Evolutionary conservation across 2,329 filamentous ascomycete species (phyloP), one percentile per base, ranked within the genome.

Genomic region (Zymoseptoria passerinii): DNA sequence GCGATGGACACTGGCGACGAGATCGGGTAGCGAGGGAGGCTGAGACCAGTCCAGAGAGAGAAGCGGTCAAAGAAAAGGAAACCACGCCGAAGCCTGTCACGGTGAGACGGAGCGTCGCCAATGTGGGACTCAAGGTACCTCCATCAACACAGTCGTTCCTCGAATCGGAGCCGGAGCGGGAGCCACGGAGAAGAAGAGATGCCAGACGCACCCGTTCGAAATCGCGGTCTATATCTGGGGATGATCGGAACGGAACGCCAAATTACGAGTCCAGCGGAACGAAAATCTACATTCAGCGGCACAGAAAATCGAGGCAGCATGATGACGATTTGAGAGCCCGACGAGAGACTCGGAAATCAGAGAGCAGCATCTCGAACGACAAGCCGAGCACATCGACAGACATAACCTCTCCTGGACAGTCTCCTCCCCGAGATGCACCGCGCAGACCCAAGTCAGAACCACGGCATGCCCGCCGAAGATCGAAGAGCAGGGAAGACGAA

Each of bases 1-100:
- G 92, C 71, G 92, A 97, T 75, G 88, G 89, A 56, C 89, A 96
- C 75, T 97, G 92, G 89, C 66, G 70, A 27, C 68, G 68, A 55
- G 71, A 73, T 57, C 65, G 66, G 16, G 58, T 63, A 10, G 55
- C 62, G 28, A 68, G 66, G 50, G 63, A 65, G 49, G 63, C 66
- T 50, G 48, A 57, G n/a, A 54, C 60, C 10, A 64, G 57, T 19
- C 65, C 65, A 8, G 63, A 63, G 48, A 58, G 60, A 28, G 63
- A 65, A 44, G 35, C 35, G 0, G 35, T 16, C 35, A 57, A 63
- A 20, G 65, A 65, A 49, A 66, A 66, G 52, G 66, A 65, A 10
- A 59, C 61, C 18, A 64, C 68, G 13, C 67, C 66, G 2, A 72
- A 70, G 56, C 68, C 67, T 9, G 60, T 66, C 18, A 65, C 63